These are phyloP conservation scores for Penicillium chermesinum DNA, from an alignment of 495 filamentous ascomycete genomes.

Conservation along the genomic window DNA sequence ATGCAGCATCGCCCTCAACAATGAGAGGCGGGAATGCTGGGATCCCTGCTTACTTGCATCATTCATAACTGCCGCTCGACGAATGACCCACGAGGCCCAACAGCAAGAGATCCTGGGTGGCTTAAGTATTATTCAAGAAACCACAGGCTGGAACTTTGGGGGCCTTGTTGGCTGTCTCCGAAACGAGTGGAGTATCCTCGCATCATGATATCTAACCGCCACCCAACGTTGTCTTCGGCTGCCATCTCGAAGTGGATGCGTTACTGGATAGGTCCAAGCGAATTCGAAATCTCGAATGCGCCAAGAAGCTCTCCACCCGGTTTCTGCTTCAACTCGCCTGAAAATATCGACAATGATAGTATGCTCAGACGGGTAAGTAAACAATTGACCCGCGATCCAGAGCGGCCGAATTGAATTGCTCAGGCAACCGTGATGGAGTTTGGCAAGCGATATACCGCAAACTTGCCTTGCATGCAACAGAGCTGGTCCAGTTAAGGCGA, in stretches of 20 bases:
- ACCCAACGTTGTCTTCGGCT: constrained; percentile 4
- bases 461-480: constrained; percentile 47
- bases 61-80: constrained; percentile 28
- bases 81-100: constrained; percentile 35
- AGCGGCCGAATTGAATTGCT: constrained; percentile 48
- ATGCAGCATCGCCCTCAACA: constrained; percentile 36
- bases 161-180: constrained; percentile 15
- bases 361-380: constrained; percentile 44
- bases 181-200: constrained; percentile 28
- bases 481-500: constrained; percentile 19
- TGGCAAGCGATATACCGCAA: constrained; percentile 44
- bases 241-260: constrained; percentile 5
- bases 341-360: constrained; percentile 37
- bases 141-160: constrained; percentile 32
- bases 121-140: constrained; percentile 19
- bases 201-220: constrained; percentile 10
- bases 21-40: constrained; percentile 32
- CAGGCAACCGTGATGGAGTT: constrained; percentile 43
- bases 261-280: constrained; percentile 39
- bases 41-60: constrained; percentile 35
- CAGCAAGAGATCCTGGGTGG: constrained; percentile 28
- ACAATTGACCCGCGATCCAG: constrained; percentile 43
- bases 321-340: constrained; percentile 36
- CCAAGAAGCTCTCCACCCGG: constrained; percentile 46
- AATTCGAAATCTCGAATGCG: constrained; percentile 40